Conservation (phyloP, 164 flowering plant species). For the Dillenia turbinata region DNA sequence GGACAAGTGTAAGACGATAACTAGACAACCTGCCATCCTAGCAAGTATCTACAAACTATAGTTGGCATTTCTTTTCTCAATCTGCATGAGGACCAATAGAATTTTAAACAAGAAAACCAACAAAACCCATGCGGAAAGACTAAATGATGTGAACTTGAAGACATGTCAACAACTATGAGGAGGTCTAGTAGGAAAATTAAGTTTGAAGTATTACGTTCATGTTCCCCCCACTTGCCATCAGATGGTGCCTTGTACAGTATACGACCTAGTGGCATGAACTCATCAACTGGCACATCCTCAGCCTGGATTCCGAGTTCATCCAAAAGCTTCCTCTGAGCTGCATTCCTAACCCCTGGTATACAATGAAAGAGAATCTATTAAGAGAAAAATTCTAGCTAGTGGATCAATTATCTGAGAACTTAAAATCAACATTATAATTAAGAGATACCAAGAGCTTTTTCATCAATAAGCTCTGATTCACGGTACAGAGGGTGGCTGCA, state of each 20-base stretch:
- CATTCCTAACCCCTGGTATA: conserved; percentile 78
- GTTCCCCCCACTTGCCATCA: conserved; percentile 99
- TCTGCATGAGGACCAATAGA: too few relatives aligned
- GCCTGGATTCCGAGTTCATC: conserved; percentile 94
- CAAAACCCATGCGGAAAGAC: too few relatives aligned
- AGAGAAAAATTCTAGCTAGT: not conserved
- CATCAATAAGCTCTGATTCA: conserved; percentile 87
- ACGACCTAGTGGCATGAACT: conserved; percentile 78
- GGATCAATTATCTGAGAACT: too few relatives aligned
- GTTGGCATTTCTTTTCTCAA: too few relatives aligned
- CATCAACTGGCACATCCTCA: conserved; percentile 83
- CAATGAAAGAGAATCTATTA: conserved; percentile 2
- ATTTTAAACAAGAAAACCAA: not conserved
- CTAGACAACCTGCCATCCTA: too few relatives aligned
- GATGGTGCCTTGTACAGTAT: conserved; percentile 98
- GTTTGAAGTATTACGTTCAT: conserved; percentile 63
- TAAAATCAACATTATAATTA: too few relatives aligned
- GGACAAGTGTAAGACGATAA: too few relatives aligned
- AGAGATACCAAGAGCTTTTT: conserved; percentile 64
- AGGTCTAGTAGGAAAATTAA: not conserved
- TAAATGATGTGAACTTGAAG: too few relatives aligned
- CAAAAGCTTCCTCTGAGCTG: conserved; percentile 91
- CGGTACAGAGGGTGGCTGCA: conserved; percentile 97
- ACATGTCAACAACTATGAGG: too few relatives aligned
- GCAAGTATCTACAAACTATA: too few relatives aligned